phyloP scores from a whole-genome alignment of 2,329 filamentous ascomycete species.

The Sphaerulina musiva region DNA sequence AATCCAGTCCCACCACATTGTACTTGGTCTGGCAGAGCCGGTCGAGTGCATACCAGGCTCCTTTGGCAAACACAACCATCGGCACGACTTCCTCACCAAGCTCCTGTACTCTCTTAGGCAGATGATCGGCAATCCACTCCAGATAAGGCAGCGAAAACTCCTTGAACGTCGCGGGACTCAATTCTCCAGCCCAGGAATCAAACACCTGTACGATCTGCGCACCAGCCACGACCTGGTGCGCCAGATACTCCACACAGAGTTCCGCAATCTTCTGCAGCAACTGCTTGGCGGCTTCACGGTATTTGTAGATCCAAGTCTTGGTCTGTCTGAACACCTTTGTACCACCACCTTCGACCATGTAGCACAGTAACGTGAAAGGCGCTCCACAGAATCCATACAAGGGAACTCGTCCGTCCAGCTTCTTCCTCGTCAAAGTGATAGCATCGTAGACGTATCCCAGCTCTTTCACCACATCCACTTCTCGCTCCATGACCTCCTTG shows the following conservation, averaged over 20 bases:
- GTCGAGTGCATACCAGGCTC: slow-evolving; percentile 90
- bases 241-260: slow-evolving; percentile 89
- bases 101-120: slow-evolving; percentile 67
- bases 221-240: slow-evolving; percentile 83
- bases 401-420: slow-evolving; percentile 80
- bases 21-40: slow-evolving; percentile 82
- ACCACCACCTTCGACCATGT: slow-evolving; percentile 97
- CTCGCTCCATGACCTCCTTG: slow-evolving; percentile 62
- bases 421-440: slow-evolving; percentile 82
- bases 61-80: slow-evolving; percentile 98
- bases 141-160: slow-evolving; percentile 83
- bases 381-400: slow-evolving; percentile 95
- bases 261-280: slow-evolving; percentile 87
- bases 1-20: slow-evolving; percentile 89
- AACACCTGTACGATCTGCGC: slow-evolving; percentile 96
- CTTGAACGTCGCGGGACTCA: slow-evolving; percentile 76
- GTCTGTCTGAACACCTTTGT: slow-evolving; percentile 89
- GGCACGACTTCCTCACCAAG: slow-evolving; percentile 74
- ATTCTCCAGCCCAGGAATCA: slow-evolving; percentile 94
- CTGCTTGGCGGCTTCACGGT: slow-evolving; percentile 70
- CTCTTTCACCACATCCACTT: slow-evolving; percentile 78
- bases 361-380: slow-evolving; percentile 93
- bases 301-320: slow-evolving; percentile 95
- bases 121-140: slow-evolving; percentile 70
- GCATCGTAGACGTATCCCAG: slow-evolving; percentile 94